Evolutionary conservation across 2,329 filamentous ascomycete species (phyloP), one percentile per base, ranked within the genome.

Genomic region (Colletotrichum agaves): DNA sequence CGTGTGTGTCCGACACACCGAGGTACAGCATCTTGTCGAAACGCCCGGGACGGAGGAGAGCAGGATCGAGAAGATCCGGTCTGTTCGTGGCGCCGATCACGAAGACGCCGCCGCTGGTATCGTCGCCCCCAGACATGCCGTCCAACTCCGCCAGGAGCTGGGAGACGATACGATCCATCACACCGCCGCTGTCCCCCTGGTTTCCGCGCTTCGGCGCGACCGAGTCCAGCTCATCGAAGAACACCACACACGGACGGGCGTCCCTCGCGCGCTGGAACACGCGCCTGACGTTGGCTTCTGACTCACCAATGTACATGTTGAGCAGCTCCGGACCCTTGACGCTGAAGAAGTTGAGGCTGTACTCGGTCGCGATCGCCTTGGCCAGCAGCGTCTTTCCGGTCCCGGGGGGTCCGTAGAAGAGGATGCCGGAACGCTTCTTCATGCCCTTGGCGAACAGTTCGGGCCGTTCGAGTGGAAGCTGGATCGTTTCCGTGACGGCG

Each of bases 21-120:
- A 99, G 85, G 75, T 98, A 99, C 33, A 99, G 87, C 94, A 98
- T 97, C 84, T 98, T 98, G 77, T 99, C 96, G 78, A 99, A 98
- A 67, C 95, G 87, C 2, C 95, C 95, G 1, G 95, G 96, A 61
- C 95, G 88, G 49, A 98, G 83, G 65, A 99, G 82, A 4, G 95
- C 96, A 71, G 93, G 93, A 76, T 99, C 95, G 21, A 99, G 85
- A 61, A 98, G 82, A 82, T 99, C 96, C 0, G 96, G 96, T 70
- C 95, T 84, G 81, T 99, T 99, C 5, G 95, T 99, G 3, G 95
- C 95, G 65, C 96, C 95, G 72, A 99, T 97, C 31, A 98, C 96
- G 77, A 98, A 98, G 5, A 98, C 95, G 19, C 94, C 94, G 11
- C 93, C 93, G 10, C 84, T 87, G 0, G 87, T 88, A 71, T 94